Percentiles rank a stretch among this genome's conserved stretches.
Conservation (phyloP, 306 rosid species). For the Medicago arabica region DNA sequence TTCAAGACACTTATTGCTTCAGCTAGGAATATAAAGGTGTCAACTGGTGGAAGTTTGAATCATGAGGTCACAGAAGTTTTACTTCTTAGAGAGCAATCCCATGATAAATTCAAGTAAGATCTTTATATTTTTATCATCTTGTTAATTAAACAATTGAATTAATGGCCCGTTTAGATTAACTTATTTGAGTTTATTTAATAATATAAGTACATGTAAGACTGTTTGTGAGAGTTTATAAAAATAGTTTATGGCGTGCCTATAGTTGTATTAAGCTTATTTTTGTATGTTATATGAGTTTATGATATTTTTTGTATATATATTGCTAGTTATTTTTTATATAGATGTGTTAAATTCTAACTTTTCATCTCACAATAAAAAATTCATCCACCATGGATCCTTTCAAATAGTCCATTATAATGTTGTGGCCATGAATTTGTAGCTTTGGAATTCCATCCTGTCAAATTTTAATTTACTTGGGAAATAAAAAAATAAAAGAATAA, state of each 20-base stretch:
- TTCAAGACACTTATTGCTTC: constrained; percentile 44
- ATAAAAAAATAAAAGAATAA: background rate
- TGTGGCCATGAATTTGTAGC: too few species aligned
- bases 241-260: too few species aligned
- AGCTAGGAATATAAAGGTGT: constrained; percentile 17
- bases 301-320: too few species aligned
- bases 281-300: too few species aligned
- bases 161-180: background rate
- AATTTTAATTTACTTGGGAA: too few species aligned
- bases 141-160: background rate
- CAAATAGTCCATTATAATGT: too few species aligned
- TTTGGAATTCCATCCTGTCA: background rate
- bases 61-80: background rate
- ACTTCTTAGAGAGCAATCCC: background rate
- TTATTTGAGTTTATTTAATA: background rate
- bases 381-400: too few species aligned
- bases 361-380: too few species aligned
- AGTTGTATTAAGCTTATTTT: too few species aligned
- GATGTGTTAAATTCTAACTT: too few species aligned
- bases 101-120: constrained; percentile 37
- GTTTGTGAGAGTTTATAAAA: too few species aligned
- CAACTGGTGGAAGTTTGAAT: background rate
- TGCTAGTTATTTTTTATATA: too few species aligned
- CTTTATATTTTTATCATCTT: background rate
- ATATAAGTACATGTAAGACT: background rate